Evolutionary conservation across 371 early-diverging fungal species (phyloP).

Genomic region (Syncephalastrum racemosum): DNA sequence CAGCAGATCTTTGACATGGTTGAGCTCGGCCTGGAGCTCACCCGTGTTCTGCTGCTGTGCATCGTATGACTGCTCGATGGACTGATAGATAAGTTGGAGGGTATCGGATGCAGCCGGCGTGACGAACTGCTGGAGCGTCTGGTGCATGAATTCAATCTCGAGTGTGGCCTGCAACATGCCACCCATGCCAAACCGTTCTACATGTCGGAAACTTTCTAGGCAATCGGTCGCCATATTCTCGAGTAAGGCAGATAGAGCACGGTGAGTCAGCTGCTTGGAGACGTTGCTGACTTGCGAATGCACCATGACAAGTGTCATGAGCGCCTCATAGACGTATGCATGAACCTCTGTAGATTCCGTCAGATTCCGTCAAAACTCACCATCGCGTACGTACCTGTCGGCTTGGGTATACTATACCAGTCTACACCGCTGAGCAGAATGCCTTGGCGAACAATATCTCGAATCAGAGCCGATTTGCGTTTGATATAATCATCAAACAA

Average conservation of each 20-base stretch:
- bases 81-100: constrained; percentile 67
- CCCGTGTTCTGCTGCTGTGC: constrained; percentile 52
- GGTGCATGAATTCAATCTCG: constrained; percentile 85
- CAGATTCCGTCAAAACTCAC: background rate
- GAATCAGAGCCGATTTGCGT: constrained; percentile 67
- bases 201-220: constrained; percentile 70
- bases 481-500: constrained; percentile 84
- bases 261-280: constrained; percentile 70
- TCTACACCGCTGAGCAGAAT: constrained; percentile 84
- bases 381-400: constrained; percentile 55
- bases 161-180: constrained; percentile 91
- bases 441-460: constrained; percentile 72
- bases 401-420: constrained; percentile 76
- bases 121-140: constrained; percentile 72
- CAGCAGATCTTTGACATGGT: constrained; percentile 64
- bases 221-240: constrained; percentile 76
- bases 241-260: constrained; percentile 73
- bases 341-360: constrained; percentile 65
- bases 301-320: constrained; percentile 85
- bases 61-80: constrained; percentile 67
- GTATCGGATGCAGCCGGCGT: constrained; percentile 60
- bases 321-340: constrained; percentile 84
- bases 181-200: constrained; percentile 84
- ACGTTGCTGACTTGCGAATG: constrained; percentile 88
- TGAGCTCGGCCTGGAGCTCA: constrained; percentile 59